Percentiles rank a stretch among this genome's conserved stretches.
Conservation (phyloP, 306 rosid genomes). For the Gastrolobium bilobum region DNA sequence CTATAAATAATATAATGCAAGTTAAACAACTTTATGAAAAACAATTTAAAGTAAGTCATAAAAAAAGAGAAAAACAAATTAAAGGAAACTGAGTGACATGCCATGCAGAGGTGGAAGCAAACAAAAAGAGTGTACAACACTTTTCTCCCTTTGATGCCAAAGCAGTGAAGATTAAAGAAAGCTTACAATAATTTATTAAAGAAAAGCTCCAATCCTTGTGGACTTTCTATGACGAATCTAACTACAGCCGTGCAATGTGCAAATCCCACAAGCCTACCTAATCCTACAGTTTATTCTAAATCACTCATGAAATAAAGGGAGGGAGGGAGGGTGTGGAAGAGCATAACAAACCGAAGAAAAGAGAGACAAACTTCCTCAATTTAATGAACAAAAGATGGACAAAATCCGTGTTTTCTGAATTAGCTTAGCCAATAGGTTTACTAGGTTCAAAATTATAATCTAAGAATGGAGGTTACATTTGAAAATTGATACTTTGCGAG, state of each 20-base stretch:
- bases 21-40: not conserved
- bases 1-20: not conserved
- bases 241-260: slow-evolving; percentile 56
- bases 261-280: slow-evolving; percentile 47
- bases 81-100: not conserved
- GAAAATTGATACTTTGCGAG: not conserved
- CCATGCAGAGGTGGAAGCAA: slow-evolving; percentile 42
- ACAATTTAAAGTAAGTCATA: not conserved
- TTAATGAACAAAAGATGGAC: slow-evolving; percentile 43
- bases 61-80: not conserved
- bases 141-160: slow-evolving; percentile 39
- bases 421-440: slow-evolving; percentile 34
- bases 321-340: not conserved
- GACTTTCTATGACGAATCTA: slow-evolving; percentile 41
- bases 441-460: slow-evolving; percentile 14
- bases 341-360: not conserved
- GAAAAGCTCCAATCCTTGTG: slow-evolving; percentile 36
- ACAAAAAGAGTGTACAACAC: slow-evolving; percentile 34
- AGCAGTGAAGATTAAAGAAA: slow-evolving; percentile 28
- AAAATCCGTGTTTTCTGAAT: slow-evolving; percentile 57
- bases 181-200: slow-evolving; percentile 20
- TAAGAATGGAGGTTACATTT: not conserved
- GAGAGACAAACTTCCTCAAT: slow-evolving; percentile 33
- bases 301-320: not conserved
- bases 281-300: slow-evolving; percentile 29